Conservation (phyloP, 345 rosid species). For the Eucalyptus dawsonii region DNA sequence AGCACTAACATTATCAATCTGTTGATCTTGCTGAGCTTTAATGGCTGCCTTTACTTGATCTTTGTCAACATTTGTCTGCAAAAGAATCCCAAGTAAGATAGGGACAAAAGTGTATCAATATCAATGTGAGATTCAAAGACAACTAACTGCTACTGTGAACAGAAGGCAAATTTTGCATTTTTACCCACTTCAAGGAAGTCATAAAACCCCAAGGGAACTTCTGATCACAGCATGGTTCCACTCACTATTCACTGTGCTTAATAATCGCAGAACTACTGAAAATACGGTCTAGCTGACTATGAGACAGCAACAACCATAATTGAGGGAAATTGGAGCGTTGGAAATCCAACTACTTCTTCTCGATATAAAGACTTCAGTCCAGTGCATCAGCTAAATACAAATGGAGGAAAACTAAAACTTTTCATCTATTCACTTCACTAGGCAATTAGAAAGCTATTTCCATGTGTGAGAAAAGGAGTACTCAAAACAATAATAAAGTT, state of each 20-base stretch:
- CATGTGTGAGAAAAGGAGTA: background rate
- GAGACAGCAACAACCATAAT: background rate
- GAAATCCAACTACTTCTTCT: background rate
- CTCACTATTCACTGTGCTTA: background rate
- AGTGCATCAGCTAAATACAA: background rate
- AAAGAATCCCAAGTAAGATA: background rate
- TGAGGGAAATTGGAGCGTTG: background rate
- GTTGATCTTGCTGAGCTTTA: constrained; percentile 96
- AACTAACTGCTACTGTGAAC: background rate
- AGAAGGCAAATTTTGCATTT: background rate
- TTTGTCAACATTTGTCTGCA: constrained; percentile 80
- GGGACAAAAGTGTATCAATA: background rate
- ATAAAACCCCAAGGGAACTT: background rate
- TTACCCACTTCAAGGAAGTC: background rate
- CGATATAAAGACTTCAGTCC: background rate
- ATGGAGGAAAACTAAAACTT: background rate
- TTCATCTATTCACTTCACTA: background rate
- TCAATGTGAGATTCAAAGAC: background rate
- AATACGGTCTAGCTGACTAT: background rate
- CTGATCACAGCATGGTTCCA: background rate
- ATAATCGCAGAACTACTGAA: background rate
- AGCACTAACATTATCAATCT: constrained; percentile 56
- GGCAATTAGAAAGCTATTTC: background rate
- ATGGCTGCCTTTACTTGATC: constrained; percentile 98
- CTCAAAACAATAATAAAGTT: background rate